Conservation (phyloP, 2,329 filamentous ascomycete genomes). For the Apiospora koreana region DNA sequence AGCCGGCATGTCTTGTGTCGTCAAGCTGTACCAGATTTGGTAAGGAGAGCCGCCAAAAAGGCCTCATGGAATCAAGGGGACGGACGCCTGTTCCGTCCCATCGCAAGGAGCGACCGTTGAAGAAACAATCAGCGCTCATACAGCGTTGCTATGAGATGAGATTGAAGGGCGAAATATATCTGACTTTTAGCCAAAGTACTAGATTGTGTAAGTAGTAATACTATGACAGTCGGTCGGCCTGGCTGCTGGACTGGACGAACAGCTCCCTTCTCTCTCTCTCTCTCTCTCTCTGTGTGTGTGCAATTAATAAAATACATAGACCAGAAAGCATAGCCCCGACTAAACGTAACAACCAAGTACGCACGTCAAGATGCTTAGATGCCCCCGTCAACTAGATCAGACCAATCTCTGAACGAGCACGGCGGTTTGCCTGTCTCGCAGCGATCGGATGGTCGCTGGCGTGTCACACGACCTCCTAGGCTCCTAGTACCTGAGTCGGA, state of each 20-base stretch:
- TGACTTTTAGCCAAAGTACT: neutral
- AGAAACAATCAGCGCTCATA: neutral
- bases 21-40: neutral
- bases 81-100: neutral
- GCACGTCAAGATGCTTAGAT: neutral
- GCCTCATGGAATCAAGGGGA: neutral
- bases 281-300: no score
- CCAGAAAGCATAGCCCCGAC: neutral
- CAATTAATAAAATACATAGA: no score
- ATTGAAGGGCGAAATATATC: neutral
- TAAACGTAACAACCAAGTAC: neutral
- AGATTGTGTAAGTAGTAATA: no score
- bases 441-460: neutral
- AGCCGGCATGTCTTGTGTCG: neutral
- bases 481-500: neutral
- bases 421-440: neutral
- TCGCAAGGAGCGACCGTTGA: neutral
- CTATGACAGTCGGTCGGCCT: neutral
- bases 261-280: no score
- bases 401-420: neutral
- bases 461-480: neutral
- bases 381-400: conserved; percentile 1
- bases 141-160: neutral
- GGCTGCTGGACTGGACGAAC: neutral
- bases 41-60: neutral